Evolutionary conservation across 306 rosid genomes (phyloP), one percentile per base, ranked within the genome.

Genomic region (Myrica gale): DNA sequence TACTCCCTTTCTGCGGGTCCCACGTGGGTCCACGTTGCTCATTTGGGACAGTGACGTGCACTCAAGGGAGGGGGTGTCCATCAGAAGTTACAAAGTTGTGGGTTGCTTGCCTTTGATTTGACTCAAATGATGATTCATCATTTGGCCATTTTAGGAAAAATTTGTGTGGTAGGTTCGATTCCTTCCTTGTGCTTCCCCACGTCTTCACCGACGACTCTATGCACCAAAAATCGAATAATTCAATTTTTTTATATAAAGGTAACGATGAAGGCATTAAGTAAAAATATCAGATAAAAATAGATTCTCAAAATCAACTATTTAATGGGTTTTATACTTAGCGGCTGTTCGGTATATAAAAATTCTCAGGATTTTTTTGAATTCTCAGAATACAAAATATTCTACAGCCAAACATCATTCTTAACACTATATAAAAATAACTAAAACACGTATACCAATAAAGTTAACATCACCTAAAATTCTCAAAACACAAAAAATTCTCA

Each of bases 101-200:
- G 83, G 61, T 84, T 89, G 89, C 92, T 86, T 89, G 92, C 87
- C 93, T 83, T 89, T 87, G 80, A 89, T 89, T 77, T 81, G 90
- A 87, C 90, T 89, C 88, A 82, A 82, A 81, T 89, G 79, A 83
- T 87, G 84, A 85, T 76, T 84, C 90, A 75, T 11, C 0, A 46
- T 8, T 2, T 45, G 10, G 10, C 11, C 13, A 47, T 15, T 48
- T 19, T 8, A n/a, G 70, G n/a, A 8, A 3, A 17, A 32, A 32
- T 32, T 32, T 32, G 37, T 2, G 37, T 32, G 37, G 37, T 32
- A 32, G 37, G 37, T 32, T 32, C 37, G 37, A 32, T 32, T 32
- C 37, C 37, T 32, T 7, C 48, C 6, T 3, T 13, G 23, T 41
- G 3, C 50, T 7, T 16, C 21, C 19, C 68, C 51, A 66, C 70